Evolutionary conservation across 2,329 filamentous ascomycete genomes (phyloP).

Genomic region (Onygena corvina): DNA sequence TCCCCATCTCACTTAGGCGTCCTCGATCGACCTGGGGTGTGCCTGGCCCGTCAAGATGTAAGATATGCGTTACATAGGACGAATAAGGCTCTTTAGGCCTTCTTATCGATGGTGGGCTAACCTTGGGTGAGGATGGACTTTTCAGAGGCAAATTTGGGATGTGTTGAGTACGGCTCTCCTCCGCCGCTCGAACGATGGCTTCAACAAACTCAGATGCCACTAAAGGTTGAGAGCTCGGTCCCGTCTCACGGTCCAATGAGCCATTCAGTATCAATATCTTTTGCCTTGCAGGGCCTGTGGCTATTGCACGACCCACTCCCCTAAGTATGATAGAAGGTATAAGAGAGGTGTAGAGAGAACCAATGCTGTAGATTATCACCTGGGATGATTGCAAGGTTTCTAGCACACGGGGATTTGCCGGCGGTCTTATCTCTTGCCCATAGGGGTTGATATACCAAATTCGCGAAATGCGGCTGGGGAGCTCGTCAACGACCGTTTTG

Average conservation of each 20-base stretch:
- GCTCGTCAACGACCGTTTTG: slow-evolving; percentile 67
- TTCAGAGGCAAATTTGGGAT: neutral
- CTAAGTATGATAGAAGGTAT: slow-evolving; percentile 69
- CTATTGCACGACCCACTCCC: slow-evolving; percentile 57
- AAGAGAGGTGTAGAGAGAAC: slow-evolving; percentile 83
- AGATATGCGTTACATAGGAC: slow-evolving; percentile 68
- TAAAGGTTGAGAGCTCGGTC: slow-evolving; percentile 53
- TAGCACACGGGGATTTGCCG: slow-evolving; percentile 69
- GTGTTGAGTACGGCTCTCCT: slow-evolving; percentile 49
- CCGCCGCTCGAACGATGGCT: slow-evolving; percentile 63
- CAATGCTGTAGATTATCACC: slow-evolving; percentile 79
- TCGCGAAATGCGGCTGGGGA: slow-evolving; percentile 63
- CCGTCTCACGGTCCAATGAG: slow-evolving; percentile 73
- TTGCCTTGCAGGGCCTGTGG: slow-evolving; percentile 41
- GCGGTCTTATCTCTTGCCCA: slow-evolving; percentile 83
- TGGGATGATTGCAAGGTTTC: slow-evolving; percentile 52
- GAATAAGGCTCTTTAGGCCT: slow-evolving; percentile 39
- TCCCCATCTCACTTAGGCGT: slow-evolving; percentile 53
- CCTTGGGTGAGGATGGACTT: neutral
- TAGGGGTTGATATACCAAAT: slow-evolving; percentile 99
- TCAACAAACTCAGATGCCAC: slow-evolving; percentile 69
- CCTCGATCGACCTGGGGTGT: slow-evolving; percentile 59
- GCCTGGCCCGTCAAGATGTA: slow-evolving; percentile 61
- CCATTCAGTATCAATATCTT: slow-evolving; percentile 83
- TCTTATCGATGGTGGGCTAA: slow-evolving; percentile 9